Conservation (phyloP, 2,329 filamentous ascomycete species). For the Aspergillus texensis region DNA sequence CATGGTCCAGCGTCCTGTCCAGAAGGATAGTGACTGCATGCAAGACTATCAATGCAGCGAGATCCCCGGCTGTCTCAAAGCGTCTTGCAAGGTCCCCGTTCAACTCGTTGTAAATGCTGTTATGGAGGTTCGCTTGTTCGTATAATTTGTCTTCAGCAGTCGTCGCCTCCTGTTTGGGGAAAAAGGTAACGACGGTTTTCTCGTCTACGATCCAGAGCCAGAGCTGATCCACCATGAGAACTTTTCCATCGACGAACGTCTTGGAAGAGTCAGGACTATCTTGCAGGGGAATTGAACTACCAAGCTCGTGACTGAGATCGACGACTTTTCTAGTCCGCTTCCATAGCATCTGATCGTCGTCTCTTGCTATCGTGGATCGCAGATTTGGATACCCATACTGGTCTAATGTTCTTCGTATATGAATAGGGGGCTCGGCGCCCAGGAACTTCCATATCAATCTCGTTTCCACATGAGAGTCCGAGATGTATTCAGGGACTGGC, state of each 20-base stretch:
- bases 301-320: slow-evolving; percentile 41
- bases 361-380: slow-evolving; percentile 61
- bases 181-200: slow-evolving; percentile 38
- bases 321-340: slow-evolving; percentile 60
- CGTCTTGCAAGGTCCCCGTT: slow-evolving; percentile 66
- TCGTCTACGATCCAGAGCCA: slow-evolving; percentile 56
- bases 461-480: slow-evolving; percentile 57
- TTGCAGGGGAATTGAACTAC: slow-evolving; percentile 43
- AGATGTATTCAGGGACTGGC: slow-evolving; percentile 59
- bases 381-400: slow-evolving; percentile 67
- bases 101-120: slow-evolving; percentile 67
- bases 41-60: slow-evolving; percentile 63
- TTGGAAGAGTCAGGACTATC: slow-evolving; percentile 19
- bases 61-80: slow-evolving; percentile 64
- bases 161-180: slow-evolving; percentile 38
- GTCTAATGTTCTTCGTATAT: slow-evolving; percentile 64
- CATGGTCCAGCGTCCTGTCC: slow-evolving; percentile 61
- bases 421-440: slow-evolving; percentile 62
- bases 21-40: slow-evolving; percentile 66
- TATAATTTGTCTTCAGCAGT: slow-evolving; percentile 37
- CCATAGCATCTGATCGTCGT: slow-evolving; percentile 70
- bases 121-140: slow-evolving; percentile 60
- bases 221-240: slow-evolving; percentile 69
- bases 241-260: slow-evolving; percentile 42
- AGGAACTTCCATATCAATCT: slow-evolving; percentile 67